Conservation (phyloP, 495 filamentous ascomycete genomes). For the Penicillium bovifimosum region DNA sequence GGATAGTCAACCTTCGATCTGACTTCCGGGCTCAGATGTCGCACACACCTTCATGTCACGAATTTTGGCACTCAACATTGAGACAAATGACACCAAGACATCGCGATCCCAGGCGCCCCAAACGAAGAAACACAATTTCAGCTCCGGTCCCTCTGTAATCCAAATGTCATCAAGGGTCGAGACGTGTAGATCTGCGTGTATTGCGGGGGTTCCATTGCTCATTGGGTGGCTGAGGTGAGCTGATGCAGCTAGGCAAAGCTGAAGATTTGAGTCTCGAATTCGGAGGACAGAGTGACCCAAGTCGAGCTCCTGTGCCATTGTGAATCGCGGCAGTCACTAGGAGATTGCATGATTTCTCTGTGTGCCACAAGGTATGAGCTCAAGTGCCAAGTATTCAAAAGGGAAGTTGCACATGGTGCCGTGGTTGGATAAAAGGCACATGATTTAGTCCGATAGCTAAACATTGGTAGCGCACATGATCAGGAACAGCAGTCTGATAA, state of each 20-base stretch:
- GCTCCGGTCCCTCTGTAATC: conserved; percentile 28
- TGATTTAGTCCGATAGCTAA: not conserved
- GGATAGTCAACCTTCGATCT: not conserved
- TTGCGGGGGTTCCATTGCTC: not conserved
- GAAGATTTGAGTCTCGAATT: conserved; percentile 5
- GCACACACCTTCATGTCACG: conserved; percentile 26
- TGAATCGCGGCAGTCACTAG: not conserved
- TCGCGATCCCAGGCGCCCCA: not conserved
- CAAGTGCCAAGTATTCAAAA: too few relatives aligned
- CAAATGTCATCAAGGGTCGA: conserved; percentile 18
- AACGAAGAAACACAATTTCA: conserved; percentile 22
- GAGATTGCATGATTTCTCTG: too few relatives aligned
- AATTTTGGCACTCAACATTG: conserved; percentile 17
- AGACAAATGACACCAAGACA: conserved; percentile 6
- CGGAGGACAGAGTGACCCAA: conserved; percentile 14
- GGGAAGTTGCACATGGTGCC: too few relatives aligned
- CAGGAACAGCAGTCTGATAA: too few relatives aligned
- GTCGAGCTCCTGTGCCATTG: conserved; percentile 16
- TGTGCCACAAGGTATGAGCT: too few relatives aligned
- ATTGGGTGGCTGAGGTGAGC: conserved; percentile 2
- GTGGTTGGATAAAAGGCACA: not conserved
- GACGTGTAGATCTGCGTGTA: not conserved
- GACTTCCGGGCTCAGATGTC: not conserved
- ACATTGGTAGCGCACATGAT: too few relatives aligned
- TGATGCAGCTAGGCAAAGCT: conserved; percentile 13